Evolutionary conservation across 78 protist species (phyloP).

Genomic region (Pigoraptor vietnamica): DNA sequence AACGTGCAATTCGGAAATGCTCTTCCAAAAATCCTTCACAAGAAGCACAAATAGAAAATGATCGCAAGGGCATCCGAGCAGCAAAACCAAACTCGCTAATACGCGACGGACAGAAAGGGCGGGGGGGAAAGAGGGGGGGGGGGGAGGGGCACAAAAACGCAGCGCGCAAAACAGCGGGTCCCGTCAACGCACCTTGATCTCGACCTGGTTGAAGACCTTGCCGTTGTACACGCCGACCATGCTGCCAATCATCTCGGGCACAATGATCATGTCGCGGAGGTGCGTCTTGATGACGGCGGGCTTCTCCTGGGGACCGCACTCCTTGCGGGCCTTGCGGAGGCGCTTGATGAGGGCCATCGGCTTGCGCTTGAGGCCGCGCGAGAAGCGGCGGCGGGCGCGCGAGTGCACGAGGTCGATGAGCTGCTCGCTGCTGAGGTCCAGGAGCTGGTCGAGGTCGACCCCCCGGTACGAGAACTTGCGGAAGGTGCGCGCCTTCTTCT

Average conservation of each 20-base stretch:
- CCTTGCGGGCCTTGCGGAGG: constrained; percentile 78
- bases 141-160: too few species aligned
- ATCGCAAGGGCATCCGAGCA: too few species aligned
- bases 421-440: constrained; percentile 77
- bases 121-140: too few species aligned
- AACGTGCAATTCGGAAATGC: too few species aligned
- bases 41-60: too few species aligned
- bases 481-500: constrained; percentile 57
- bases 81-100: too few species aligned
- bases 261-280: constrained; percentile 96
- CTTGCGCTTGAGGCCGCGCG: constrained; percentile 85
- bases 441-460: constrained; percentile 89
- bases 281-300: constrained; percentile 98
- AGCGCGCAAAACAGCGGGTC: too few species aligned
- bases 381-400: constrained; percentile 92
- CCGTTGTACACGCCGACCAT: constrained; percentile 99
- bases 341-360: constrained; percentile 78
- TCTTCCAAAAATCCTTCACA: too few species aligned
- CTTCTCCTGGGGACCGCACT: constrained; percentile 75
- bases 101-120: too few species aligned
- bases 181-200: constrained; percentile 87
- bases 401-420: constrained; percentile 76
- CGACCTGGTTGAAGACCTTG: constrained; percentile 92
- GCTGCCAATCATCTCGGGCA: constrained; percentile 99
- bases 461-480: constrained; percentile 97